These are phyloP conservation scores for Heliamphora pulchella DNA, from an alignment of 179 eudicot species.

Conservation along the genomic window DNA sequence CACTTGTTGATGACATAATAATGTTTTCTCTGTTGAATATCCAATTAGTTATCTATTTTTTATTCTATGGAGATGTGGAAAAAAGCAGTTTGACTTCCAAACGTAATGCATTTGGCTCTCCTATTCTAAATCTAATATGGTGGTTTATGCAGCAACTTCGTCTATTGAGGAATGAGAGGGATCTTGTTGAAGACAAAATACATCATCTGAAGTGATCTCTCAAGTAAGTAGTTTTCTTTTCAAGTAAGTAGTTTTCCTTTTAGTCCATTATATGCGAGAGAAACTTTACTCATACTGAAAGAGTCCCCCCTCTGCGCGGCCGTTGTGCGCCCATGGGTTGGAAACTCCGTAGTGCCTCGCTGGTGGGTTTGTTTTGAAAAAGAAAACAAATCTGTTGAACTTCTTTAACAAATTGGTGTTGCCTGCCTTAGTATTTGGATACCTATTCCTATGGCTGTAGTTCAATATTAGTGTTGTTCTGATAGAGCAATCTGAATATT, in stretches of 20 bases:
- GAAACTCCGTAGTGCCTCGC: too few relatives aligned
- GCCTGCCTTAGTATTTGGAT: too few relatives aligned
- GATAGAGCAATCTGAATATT: too few relatives aligned
- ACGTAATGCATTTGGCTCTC: neutral
- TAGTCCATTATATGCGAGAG: neutral
- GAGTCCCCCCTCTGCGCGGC: too few relatives aligned
- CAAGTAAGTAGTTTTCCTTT: neutral
- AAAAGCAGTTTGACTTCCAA: neutral
- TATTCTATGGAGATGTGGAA: neutral
- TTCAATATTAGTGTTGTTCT: too few relatives aligned
- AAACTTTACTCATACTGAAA: neutral
- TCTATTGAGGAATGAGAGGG: conserved; percentile 67
- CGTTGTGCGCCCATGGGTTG: too few relatives aligned
- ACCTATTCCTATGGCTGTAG: too few relatives aligned
- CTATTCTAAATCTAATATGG: neutral
- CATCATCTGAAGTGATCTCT: conserved; percentile 87
- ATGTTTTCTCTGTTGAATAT: neutral
- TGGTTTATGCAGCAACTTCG: conserved; percentile 58
- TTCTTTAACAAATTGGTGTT: too few relatives aligned
- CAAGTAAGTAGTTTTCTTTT: conserved; percentile 40
- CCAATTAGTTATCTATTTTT: neutral
- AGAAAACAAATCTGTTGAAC: too few relatives aligned
- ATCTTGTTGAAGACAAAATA: conserved; percentile 68
- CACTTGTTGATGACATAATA: neutral
- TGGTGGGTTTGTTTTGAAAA: too few relatives aligned